These are phyloP conservation scores for Stellera chamaejasme DNA, from an alignment of 345 rosid species.

Conservation along the genomic window DNA sequence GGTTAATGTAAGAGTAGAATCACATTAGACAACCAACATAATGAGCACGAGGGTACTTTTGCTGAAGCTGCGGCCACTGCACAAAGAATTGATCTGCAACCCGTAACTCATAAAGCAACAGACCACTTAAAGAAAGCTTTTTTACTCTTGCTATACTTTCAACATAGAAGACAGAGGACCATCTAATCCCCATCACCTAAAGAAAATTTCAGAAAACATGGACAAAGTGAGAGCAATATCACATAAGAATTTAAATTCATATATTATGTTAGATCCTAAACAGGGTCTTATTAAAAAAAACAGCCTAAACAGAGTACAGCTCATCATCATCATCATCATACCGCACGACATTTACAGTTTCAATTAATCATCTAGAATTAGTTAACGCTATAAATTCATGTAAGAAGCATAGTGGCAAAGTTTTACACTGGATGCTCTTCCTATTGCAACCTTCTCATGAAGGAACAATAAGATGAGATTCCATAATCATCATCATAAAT, in stretches of 20 bases:
- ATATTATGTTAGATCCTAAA: too few relatives aligned
- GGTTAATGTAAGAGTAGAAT: conserved; percentile 15
- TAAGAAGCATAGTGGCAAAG: too few relatives aligned
- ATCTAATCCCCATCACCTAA: conserved; percentile 70
- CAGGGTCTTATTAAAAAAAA: too few relatives aligned
- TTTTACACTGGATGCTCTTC: too few relatives aligned
- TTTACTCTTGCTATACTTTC: conserved; percentile 94
- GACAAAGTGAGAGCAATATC: background rate
- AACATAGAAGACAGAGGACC: conserved; percentile 73
- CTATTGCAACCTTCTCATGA: too few relatives aligned
- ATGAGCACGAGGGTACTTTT: conserved; percentile 53
- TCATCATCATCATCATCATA: too few relatives aligned
- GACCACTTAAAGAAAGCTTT: conserved; percentile 80
- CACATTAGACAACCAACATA: conserved; percentile 81
- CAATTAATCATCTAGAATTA: too few relatives aligned
- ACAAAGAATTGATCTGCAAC: conserved; percentile 82
- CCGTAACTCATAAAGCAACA: conserved; percentile 63
- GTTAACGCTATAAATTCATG: too few relatives aligned
- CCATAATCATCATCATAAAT: too few relatives aligned
- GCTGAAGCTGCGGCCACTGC: conserved; percentile 85
- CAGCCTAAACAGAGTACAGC: too few relatives aligned
- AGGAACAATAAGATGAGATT: too few relatives aligned
- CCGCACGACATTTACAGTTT: too few relatives aligned
- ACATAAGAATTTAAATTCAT: conserved; percentile 1
- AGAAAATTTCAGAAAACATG: conserved; percentile 4